Percentiles rank a stretch among this genome's conserved stretches.
These are phyloP conservation scores for Piper longum DNA, from an alignment of 164 flowering plant genomes.

Conservation along the genomic window DNA sequence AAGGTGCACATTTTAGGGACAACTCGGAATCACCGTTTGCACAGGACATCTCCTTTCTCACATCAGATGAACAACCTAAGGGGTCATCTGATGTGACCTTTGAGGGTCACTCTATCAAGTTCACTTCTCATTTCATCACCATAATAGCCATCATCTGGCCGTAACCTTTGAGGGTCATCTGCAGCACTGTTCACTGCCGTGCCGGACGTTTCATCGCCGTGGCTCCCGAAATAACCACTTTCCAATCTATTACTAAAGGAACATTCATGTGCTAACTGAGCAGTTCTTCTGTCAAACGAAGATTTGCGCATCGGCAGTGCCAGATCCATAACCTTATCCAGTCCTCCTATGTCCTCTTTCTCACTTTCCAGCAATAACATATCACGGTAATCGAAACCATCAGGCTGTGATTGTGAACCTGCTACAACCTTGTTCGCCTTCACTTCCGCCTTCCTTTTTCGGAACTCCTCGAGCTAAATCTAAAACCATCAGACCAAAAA, in stretches of 20 bases:
- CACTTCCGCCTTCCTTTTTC: not conserved
- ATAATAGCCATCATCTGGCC: not conserved
- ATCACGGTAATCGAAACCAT: not conserved
- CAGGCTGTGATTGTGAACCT: not conserved
- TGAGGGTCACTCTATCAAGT: too few species aligned
- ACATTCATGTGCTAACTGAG: conserved; percentile 5
- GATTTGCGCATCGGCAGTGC: not conserved
- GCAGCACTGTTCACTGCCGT: not conserved
- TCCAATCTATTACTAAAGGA: conserved; percentile 9
- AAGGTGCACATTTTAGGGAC: conserved; percentile 13
- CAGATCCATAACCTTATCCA: not conserved
- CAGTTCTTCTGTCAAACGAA: not conserved
- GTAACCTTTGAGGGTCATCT: not conserved
- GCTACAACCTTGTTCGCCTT: not conserved
- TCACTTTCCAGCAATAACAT: not conserved
- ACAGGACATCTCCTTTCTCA: conserved; percentile 16
- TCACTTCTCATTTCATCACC: not conserved
- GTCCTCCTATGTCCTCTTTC: not conserved
- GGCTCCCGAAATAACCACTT: conserved; percentile 1
- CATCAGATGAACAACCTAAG: conserved; percentile 9
- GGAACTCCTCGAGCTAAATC: conserved; percentile 1
- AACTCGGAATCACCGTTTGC: conserved; percentile 12
- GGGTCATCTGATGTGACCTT: too few species aligned
- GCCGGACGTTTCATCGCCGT: not conserved
- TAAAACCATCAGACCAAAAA: not conserved